phyloP scores from a whole-genome alignment of 495 filamentous ascomycete species.

The Filosporella fistucella region DNA sequence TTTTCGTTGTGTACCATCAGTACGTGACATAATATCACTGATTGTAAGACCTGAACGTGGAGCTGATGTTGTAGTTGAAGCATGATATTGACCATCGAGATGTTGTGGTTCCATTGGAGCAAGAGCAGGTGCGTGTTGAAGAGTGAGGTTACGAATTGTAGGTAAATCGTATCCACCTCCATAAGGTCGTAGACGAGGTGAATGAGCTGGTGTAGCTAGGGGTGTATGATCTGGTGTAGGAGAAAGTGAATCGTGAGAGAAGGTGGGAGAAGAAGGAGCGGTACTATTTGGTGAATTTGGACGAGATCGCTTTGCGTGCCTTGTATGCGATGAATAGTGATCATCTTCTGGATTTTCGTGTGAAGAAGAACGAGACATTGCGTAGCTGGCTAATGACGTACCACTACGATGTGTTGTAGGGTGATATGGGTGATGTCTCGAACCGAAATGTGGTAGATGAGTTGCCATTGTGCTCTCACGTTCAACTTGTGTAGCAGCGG shows the following conservation, averaged over 20 bases:
- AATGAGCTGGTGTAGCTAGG: conserved; percentile 91
- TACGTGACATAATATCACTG: conserved; percentile 85
- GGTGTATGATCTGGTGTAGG: conserved; percentile 97
- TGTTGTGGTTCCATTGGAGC: conserved; percentile 86
- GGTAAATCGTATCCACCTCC: conserved; percentile 64
- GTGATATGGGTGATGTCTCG: conserved; percentile 54
- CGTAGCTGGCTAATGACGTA: conserved; percentile 79
- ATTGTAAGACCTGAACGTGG: conserved; percentile 64
- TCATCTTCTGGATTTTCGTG: conserved; percentile 87
- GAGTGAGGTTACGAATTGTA: conserved; percentile 79
- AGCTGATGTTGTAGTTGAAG: conserved; percentile 29
- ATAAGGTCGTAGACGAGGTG: conserved; percentile 78
- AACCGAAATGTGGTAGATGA: conserved; percentile 48
- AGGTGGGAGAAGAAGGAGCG: conserved; percentile 94
- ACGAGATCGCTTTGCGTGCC: conserved; percentile 78
- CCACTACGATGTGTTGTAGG: conserved; percentile 45
- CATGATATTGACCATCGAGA: conserved; percentile 46
- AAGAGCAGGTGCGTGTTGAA: conserved; percentile 84
- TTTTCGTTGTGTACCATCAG: conserved; percentile 85
- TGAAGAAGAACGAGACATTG: conserved; percentile 91
- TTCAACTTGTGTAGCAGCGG: conserved; percentile 83
- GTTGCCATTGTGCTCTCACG: conserved; percentile 56
- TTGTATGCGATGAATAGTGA: conserved; percentile 59
- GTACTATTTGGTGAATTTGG: conserved; percentile 94
- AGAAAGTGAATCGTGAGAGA: conserved; percentile 92